Evolutionary conservation across 345 rosid species (phyloP).

Genomic region (Leavenworthia alabamica): DNA sequence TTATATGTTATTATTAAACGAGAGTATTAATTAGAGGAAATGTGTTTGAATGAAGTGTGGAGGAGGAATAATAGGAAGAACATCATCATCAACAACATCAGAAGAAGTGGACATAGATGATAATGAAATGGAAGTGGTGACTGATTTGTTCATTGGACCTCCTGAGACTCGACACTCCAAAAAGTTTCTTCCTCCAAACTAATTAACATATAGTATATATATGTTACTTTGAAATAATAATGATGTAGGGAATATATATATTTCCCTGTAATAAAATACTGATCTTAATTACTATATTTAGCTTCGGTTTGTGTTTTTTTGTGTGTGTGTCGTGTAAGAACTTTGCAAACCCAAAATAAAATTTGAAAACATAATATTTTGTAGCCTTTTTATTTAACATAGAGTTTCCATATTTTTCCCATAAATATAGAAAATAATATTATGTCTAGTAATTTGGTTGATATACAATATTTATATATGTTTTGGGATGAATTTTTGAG

Average conservation of each 20-base stretch:
- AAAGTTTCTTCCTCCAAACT: conserved; percentile 23
- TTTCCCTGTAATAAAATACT: not conserved
- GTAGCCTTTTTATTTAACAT: not conserved
- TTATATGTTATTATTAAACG: not conserved
- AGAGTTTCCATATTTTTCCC: not conserved
- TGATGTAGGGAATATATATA: not conserved
- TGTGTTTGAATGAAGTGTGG: conserved; percentile 33
- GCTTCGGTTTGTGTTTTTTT: not conserved
- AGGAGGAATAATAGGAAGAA: conserved; percentile 1
- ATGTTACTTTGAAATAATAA: not conserved
- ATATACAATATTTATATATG: not conserved
- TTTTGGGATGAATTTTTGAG: not conserved
- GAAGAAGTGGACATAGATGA: conserved; percentile 18
- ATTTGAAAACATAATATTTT: not conserved
- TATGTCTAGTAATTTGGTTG: not conserved
- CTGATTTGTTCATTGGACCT: conserved; percentile 68
- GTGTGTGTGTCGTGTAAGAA: not conserved
- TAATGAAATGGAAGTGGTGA: conserved; percentile 57
- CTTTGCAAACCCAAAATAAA: not conserved
- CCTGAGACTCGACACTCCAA: conserved; percentile 39
- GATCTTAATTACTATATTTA: not conserved
- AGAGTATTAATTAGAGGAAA: conserved; percentile 5
- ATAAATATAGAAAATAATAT: not conserved
- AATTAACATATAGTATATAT: conserved; percentile 6
- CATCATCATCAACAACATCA: conserved; percentile 4